Evolutionary conservation across 768 basidiomycete species (phyloP).

Genomic region (Termitomyces sp.): DNA sequence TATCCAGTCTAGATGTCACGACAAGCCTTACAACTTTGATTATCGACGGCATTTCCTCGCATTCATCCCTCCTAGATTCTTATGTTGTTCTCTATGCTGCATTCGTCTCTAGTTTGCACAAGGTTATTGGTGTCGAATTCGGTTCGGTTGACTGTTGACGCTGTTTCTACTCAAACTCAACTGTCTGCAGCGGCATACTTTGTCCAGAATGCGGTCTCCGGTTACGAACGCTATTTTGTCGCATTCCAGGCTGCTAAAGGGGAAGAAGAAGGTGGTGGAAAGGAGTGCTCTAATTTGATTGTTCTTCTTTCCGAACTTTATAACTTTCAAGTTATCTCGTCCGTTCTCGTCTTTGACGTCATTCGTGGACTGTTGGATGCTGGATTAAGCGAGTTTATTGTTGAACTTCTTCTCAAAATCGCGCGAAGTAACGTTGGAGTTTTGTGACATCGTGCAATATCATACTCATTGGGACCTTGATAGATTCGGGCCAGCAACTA

Average conservation of each 20-base stretch:
- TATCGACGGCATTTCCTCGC: slow-evolving; percentile 72
- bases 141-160: slow-evolving; percentile 42
- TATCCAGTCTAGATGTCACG: slow-evolving; percentile 60
- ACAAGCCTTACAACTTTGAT: slow-evolving; percentile 71
- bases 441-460: neutral
- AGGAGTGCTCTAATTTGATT: slow-evolving; percentile 86
- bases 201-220: slow-evolving; percentile 62
- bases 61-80: slow-evolving; percentile 78
- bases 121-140: slow-evolving; percentile 80
- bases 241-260: slow-evolving; percentile 24
- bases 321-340: slow-evolving; percentile 93
- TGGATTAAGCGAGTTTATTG: slow-evolving; percentile 67
- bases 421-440: slow-evolving; percentile 49
- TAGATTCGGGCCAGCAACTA: slow-evolving; percentile 90
- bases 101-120: slow-evolving; percentile 75
- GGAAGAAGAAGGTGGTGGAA: slow-evolving; percentile 50
- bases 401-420: slow-evolving; percentile 85
- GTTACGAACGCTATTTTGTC: slow-evolving; percentile 57
- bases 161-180: neutral
- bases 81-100: slow-evolving; percentile 87
- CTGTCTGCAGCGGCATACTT: slow-evolving; percentile 65
- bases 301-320: slow-evolving; percentile 88
- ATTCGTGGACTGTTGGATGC: slow-evolving; percentile 67
- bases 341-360: slow-evolving; percentile 84
- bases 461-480: neutral